A percentile compares a stretch with the other conserved stretches of the same genome.
Evolutionary conservation across 257 asterid species (phyloP).

Genomic region (Thymus mandschuricus): DNA sequence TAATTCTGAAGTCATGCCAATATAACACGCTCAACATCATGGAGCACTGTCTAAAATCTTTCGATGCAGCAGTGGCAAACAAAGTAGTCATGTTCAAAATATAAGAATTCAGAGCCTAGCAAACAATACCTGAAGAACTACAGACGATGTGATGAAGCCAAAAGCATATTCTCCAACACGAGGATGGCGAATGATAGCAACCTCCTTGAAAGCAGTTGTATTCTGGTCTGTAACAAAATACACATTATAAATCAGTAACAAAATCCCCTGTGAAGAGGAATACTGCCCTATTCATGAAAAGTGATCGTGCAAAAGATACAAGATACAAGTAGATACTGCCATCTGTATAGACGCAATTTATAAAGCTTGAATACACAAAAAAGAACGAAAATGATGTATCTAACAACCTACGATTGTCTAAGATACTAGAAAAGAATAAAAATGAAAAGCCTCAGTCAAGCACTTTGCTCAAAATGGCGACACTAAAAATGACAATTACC

Average conservation of each 20-base stretch:
- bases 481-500: slow-evolving; percentile 45
- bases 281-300: not conserved
- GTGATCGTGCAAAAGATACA: not conserved
- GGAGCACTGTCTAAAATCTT: not conserved
- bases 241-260: slow-evolving; percentile 26
- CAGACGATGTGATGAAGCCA: slow-evolving; percentile 87
- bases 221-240: slow-evolving; percentile 65
- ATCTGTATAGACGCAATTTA: not conserved
- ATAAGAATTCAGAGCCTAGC: not conserved
- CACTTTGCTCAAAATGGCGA: slow-evolving; percentile 11
- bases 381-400: not conserved
- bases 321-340: slow-evolving; percentile 1
- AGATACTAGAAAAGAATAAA: no score
- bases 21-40: not conserved
- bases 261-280: slow-evolving; percentile 13
- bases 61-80: not conserved
- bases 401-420: slow-evolving; percentile 10
- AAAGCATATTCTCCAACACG: slow-evolving; percentile 93
- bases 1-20: no score
- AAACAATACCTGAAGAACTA: slow-evolving; percentile 74
- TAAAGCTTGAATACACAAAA: not conserved
- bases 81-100: not conserved
- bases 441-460: slow-evolving; percentile 1
- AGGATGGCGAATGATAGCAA: slow-evolving; percentile 90
- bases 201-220: slow-evolving; percentile 94